Evolutionary conservation across 1,139 yeast genomes (phyloP).

Genomic region (Debaryomyces coudertii): DNA sequence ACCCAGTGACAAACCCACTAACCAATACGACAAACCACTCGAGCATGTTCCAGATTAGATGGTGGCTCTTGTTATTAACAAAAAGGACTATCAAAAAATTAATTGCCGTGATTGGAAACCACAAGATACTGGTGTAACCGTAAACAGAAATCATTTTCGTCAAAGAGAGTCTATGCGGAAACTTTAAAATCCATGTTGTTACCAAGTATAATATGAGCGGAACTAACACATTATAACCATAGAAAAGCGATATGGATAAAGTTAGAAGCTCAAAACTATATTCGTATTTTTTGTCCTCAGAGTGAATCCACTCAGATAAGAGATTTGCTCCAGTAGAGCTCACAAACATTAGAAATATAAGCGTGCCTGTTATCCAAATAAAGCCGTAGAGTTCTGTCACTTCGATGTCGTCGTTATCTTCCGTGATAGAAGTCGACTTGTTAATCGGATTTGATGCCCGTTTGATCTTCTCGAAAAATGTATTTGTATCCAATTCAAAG

Average conservation of each 20-base stretch:
- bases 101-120: slow-evolving; percentile 76
- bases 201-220: slow-evolving; percentile 58
- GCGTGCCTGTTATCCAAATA: slow-evolving; percentile 82
- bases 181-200: slow-evolving; percentile 48
- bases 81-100: slow-evolving; percentile 52
- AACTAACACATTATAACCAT: slow-evolving; percentile 69
- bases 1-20: slow-evolving; percentile 53
- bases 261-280: slow-evolving; percentile 66
- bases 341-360: slow-evolving; percentile 71
- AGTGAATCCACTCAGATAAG: slow-evolving; percentile 49
- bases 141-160: slow-evolving; percentile 60
- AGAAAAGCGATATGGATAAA: slow-evolving; percentile 66
- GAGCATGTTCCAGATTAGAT: slow-evolving; percentile 34
- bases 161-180: slow-evolving; percentile 43
- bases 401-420: slow-evolving; percentile 36
- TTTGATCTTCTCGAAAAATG: slow-evolving; percentile 52
- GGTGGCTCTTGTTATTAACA: slow-evolving; percentile 40
- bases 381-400: slow-evolving; percentile 77
- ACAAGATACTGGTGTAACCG: slow-evolving; percentile 76
- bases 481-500: slow-evolving; percentile 66
- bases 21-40: slow-evolving; percentile 52
- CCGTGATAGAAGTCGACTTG: slow-evolving; percentile 22
- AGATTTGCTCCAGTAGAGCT: slow-evolving; percentile 61
- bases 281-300: slow-evolving; percentile 45
- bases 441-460: slow-evolving; percentile 51